Evolutionary conservation across 1,284 basidiomycete species (phyloP).

Genomic region (Marasmius fiardii): DNA sequence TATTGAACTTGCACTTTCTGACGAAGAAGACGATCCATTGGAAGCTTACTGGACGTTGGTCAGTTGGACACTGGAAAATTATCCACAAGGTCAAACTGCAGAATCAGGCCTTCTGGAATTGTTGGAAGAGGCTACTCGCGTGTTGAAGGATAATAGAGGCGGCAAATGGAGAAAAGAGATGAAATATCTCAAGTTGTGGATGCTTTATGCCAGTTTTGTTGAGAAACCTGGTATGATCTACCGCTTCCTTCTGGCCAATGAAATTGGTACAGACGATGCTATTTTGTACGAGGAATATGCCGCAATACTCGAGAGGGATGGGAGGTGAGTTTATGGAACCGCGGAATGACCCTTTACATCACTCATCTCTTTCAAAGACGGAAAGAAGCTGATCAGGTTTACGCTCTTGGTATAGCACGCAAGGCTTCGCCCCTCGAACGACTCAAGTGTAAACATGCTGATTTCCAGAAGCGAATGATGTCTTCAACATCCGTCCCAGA

Average conservation of each 20-base stretch:
- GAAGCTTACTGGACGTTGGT: constrained; percentile 63
- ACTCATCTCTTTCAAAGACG: constrained; percentile 43
- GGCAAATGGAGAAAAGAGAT: constrained; percentile 68
- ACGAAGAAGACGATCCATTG: constrained; percentile 51
- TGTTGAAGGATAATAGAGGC: constrained; percentile 63
- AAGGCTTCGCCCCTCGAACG: constrained; percentile 74
- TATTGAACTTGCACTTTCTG: constrained; percentile 49
- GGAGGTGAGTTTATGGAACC: constrained; percentile 34
- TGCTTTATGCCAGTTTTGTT: constrained; percentile 75
- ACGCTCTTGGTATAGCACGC: constrained; percentile 82
- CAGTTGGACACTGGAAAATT: constrained; percentile 70
- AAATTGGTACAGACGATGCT: constrained; percentile 73
- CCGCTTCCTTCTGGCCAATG: constrained; percentile 76
- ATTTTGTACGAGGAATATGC: constrained; percentile 85
- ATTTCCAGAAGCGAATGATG: constrained; percentile 85
- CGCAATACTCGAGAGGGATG: constrained; percentile 61
- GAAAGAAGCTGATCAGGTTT: constrained; percentile 84
- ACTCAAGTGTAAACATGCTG: constrained; percentile 69
- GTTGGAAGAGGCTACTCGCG: constrained; percentile 78
- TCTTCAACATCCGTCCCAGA: constrained; percentile 34
- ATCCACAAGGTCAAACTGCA: constrained; percentile 61
- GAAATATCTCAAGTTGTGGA: constrained; percentile 85
- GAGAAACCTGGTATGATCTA: constrained; percentile 66
- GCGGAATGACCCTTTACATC: not conserved
- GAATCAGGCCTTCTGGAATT: constrained; percentile 79